Conservation (phyloP, 495 filamentous ascomycete genomes). For the Lepraria neglecta region DNA sequence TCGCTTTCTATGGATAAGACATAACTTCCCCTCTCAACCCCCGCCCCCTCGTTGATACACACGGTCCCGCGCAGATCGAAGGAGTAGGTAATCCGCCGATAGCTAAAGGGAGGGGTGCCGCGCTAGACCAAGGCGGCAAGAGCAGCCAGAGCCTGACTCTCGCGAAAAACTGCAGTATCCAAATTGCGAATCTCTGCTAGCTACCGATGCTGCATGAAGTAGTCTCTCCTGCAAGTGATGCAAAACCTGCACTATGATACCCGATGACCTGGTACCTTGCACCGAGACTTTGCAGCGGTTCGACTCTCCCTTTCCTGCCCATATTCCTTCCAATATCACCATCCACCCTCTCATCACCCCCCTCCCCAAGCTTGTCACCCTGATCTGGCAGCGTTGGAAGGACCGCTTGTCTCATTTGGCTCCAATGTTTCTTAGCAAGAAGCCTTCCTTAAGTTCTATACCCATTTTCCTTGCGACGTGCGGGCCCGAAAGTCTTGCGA, state of each 20-base stretch:
- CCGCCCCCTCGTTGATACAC: neutral
- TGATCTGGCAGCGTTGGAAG: neutral
- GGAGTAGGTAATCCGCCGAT: neutral
- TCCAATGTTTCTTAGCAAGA: neutral
- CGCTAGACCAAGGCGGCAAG: neutral
- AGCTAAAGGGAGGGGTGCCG: neutral
- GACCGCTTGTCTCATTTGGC: neutral
- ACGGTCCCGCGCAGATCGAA: neutral
- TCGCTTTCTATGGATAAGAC: neutral
- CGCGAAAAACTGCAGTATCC: constrained; percentile 2
- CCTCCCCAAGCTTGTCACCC: neutral
- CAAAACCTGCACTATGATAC: constrained; percentile 8
- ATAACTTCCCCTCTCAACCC: neutral
- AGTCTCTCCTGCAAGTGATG: constrained; percentile 6
- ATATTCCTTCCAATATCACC: neutral
- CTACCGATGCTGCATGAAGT: constrained; percentile 3
- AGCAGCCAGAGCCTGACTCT: constrained; percentile 1
- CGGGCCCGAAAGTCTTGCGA: neutral
- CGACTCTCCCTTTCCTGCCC: neutral
- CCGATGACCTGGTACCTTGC: constrained; percentile 19
- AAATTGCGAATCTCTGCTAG: neutral
- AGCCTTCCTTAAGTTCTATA: neutral
- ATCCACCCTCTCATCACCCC: neutral
- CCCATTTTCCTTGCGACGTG: neutral
- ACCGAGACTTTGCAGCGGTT: constrained; percentile 19